Evolutionary conservation across 805 yeast species (phyloP).

Genomic region (Myxozyma neglecta): DNA sequence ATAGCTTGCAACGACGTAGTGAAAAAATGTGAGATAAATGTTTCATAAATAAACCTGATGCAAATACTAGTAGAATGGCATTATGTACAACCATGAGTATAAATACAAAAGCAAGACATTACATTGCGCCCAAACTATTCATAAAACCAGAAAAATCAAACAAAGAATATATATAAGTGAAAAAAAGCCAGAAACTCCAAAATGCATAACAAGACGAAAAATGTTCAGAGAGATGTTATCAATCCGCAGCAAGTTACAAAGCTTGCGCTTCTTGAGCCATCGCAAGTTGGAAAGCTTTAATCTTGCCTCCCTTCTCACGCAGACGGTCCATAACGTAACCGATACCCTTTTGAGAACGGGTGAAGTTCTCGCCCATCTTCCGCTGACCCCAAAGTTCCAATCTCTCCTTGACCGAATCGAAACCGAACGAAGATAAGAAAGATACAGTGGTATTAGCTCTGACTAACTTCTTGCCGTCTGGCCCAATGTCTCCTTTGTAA

Average conservation of each 20-base stretch:
- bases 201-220: neutral
- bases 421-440: conserved; percentile 51
- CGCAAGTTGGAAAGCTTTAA: conserved; percentile 28
- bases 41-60: too few species aligned
- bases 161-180: neutral
- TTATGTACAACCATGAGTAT: neutral
- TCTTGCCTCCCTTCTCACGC: conserved; percentile 32
- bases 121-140: neutral
- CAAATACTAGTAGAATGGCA: neutral
- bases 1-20: neutral
- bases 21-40: neutral
- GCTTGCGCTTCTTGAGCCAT: conserved; percentile 25
- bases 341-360: conserved; percentile 69
- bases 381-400: conserved; percentile 82
- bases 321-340: conserved; percentile 71
- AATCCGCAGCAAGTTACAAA: neutral
- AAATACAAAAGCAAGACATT: neutral
- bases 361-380: conserved; percentile 66
- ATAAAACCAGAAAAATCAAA: neutral
- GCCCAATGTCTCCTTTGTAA: conserved; percentile 43
- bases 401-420: conserved; percentile 61
- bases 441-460: conserved; percentile 23
- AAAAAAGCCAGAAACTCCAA: neutral
- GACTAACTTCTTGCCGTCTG: conserved; percentile 54
- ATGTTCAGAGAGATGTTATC: too few species aligned